Percentiles rank a stretch among this genome's conserved stretches.
Conservation (phyloP, 352 stramenopile genomes). For the Phytophthora constricta region DNA sequence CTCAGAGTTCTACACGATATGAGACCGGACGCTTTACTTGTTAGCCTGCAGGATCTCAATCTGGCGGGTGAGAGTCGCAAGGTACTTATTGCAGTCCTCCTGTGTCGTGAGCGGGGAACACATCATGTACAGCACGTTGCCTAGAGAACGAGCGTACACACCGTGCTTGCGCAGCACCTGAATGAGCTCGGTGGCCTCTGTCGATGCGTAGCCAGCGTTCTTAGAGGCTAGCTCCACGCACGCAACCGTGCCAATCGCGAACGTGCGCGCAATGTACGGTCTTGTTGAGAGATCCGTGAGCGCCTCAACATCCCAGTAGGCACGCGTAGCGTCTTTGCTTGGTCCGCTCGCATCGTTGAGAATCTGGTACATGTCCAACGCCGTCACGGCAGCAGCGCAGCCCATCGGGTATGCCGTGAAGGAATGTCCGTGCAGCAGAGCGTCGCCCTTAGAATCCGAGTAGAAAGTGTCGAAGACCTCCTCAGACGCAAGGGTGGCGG, state of each 20-base stretch:
- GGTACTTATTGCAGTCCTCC: slow-evolving; percentile 66
- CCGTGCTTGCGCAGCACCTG: slow-evolving; percentile 62
- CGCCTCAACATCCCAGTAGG: slow-evolving; percentile 64
- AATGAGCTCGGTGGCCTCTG: slow-evolving; percentile 68
- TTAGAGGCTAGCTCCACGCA: slow-evolving; percentile 70
- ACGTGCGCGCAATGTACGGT: slow-evolving; percentile 64
- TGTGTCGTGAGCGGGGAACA: slow-evolving; percentile 78
- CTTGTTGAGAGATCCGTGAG: slow-evolving; percentile 60
- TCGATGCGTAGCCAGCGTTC: slow-evolving; percentile 71
- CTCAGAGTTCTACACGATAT: background rate
- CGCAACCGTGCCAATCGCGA: slow-evolving; percentile 83
- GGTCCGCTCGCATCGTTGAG: slow-evolving; percentile 40
- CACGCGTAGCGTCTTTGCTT: slow-evolving; percentile 35
- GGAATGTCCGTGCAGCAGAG: slow-evolving; percentile 92
- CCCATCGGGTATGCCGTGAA: slow-evolving; percentile 93
- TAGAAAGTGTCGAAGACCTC: slow-evolving; percentile 93
- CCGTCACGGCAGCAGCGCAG: slow-evolving; percentile 88
- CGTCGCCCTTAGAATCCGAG: slow-evolving; percentile 84
- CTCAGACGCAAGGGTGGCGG: slow-evolving; percentile 87
- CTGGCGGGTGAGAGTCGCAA: slow-evolving; percentile 52
- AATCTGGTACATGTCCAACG: slow-evolving; percentile 89
- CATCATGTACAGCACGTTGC: slow-evolving; percentile 90
- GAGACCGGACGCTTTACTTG: slow-evolving; percentile 22
- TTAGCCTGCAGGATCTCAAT: slow-evolving; percentile 51
- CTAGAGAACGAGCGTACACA: slow-evolving; percentile 81